Evolutionary conservation across 805 yeast species (phyloP).

Genomic region (Komagataella pseudopastoris): DNA sequence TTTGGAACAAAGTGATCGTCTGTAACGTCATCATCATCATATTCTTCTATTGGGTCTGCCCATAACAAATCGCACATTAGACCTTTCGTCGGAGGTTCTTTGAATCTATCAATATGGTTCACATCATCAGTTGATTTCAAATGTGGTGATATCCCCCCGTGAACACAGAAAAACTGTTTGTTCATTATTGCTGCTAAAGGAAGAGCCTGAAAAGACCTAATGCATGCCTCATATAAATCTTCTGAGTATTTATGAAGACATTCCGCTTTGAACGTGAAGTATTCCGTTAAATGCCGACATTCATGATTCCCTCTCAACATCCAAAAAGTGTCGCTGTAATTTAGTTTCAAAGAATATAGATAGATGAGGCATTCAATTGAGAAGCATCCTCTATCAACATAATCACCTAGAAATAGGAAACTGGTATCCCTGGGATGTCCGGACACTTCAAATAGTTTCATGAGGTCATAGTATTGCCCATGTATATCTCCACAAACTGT

Average conservation of each 20-base stretch:
- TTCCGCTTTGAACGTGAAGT: conserved; percentile 86
- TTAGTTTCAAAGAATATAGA: conserved; percentile 67
- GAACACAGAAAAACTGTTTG: conserved; percentile 89
- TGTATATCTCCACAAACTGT: conserved; percentile 97
- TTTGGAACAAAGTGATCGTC: conserved; percentile 42
- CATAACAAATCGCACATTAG: conserved; percentile 89
- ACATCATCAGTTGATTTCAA: conserved; percentile 58
- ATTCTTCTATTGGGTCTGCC: conserved; percentile 93
- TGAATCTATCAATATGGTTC: conserved; percentile 58
- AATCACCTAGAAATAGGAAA: conserved; percentile 83
- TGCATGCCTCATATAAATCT: conserved; percentile 55
- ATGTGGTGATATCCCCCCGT: conserved; percentile 91
- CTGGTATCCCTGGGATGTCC: conserved; percentile 73
- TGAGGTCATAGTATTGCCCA: conserved; percentile 84
- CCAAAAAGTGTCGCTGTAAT: conserved; percentile 61
- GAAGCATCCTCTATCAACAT: conserved; percentile 89
- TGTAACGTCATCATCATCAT: conserved; percentile 36
- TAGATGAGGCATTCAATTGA: conserved; percentile 73
- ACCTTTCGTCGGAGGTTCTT: conserved; percentile 90
- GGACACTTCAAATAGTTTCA: conserved; percentile 87
- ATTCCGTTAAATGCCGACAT: conserved; percentile 83
- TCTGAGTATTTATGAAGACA: conserved; percentile 72
- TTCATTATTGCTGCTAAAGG: conserved; percentile 93
- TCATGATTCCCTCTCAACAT: conserved; percentile 92
- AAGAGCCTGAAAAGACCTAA: conserved; percentile 69